Conservation (phyloP, 2,329 filamentous ascomycete genomes). For the Claviceps citrina region DNA sequence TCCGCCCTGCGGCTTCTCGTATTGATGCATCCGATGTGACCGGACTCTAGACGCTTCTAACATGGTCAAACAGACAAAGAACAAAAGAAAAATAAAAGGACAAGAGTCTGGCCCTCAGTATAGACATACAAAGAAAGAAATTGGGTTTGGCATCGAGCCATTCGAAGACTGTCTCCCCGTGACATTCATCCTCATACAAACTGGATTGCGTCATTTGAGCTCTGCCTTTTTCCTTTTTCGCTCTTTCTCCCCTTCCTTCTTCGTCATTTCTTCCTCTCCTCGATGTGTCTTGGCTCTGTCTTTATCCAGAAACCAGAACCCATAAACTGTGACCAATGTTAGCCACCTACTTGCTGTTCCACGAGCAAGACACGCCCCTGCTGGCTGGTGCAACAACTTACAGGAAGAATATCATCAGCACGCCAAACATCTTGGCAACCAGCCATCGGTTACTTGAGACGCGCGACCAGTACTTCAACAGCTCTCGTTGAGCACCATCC, state of each 20-base stretch:
- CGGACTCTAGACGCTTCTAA: constrained; percentile 6
- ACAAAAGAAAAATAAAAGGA: neutral
- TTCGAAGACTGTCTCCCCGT: neutral
- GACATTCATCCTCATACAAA: neutral
- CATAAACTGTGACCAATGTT: constrained; percentile 17
- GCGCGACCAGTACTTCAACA: constrained; percentile 92
- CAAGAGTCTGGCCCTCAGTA: neutral
- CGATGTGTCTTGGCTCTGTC: neutral
- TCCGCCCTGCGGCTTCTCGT: constrained; percentile 1
- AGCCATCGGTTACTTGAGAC: constrained; percentile 94
- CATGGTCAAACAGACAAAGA: neutral
- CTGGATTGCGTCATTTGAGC: neutral
- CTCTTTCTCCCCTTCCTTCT: neutral
- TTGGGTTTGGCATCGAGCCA: neutral
- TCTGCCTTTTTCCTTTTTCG: neutral
- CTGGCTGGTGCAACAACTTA: constrained; percentile 19
- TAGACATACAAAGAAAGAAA: neutral
- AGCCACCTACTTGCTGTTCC: neutral
- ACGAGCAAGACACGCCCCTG: neutral
- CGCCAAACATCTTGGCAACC: constrained; percentile 63
- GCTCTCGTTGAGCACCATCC: constrained; percentile 83
- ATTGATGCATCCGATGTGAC: constrained; percentile 6
- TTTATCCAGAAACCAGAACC: constrained; percentile 25
- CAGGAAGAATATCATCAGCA: constrained; percentile 88
- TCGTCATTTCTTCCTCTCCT: neutral